Evolutionary conservation across 768 basidiomycete species (phyloP), one percentile per base, ranked within the genome.

Genomic region (Lactarius hengduanensis): DNA sequence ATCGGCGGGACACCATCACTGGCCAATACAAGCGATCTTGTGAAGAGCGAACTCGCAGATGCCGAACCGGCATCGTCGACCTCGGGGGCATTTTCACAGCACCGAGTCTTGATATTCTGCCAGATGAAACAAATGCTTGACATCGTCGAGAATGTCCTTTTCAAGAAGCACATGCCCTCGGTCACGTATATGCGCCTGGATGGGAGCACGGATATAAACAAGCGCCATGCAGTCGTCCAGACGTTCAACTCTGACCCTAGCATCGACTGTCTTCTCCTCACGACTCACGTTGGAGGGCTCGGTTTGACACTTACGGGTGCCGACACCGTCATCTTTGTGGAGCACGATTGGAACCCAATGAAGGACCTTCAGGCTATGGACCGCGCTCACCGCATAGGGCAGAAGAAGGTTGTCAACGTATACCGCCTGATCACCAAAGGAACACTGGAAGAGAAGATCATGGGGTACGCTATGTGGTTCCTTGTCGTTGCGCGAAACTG

Each of bases 331-430:
- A 97, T 99, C 69, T 99, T 99, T 72, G 94, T 99, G 61, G 97
- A 99, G 75, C 97, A 99, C 72, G 97, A 99, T 76, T 99, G 97
- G 97, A 99, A 99, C 76, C 97, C 97, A 8, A 97, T 96, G 95
- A 98, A 98, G 76, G 97, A 99, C 79, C 79, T 98, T 7, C 97
- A 99, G 74, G 97, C 97, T 9, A 99, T 99, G 97, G 97, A 99
- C 74, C 86, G 97, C 65, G 97, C 97, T 1, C 97, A 98, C 78
- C 89, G 97, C 62, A 89, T 98, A 43, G 97, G 97, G 7, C 97
- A 99, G 79, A 98, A 97, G 82, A 94, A 95, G 77, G 96, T 98
- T 16, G 97, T 99, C 34, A 98, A 98, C 71, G 97, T 99, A 6
- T 99, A 99, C 78, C 90, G 97, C 18, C 79, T 99, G 61, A 94